Conservation (phyloP, 2,329 filamentous ascomycete species). For the Microsporum audouinii region DNA sequence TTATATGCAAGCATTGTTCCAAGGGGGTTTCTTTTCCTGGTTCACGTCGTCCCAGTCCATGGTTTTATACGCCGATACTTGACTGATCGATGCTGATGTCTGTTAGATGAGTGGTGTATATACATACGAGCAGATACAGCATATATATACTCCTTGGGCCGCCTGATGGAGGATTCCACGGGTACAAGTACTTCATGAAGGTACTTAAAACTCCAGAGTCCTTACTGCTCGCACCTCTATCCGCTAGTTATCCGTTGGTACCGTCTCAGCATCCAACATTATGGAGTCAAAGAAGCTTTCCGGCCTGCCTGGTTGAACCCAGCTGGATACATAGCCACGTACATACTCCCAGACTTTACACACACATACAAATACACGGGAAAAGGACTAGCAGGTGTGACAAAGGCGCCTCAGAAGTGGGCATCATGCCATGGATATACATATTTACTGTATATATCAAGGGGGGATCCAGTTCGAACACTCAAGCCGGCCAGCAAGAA, state of each 20-base stretch:
- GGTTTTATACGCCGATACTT: too few species aligned
- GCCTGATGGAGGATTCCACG: too few species aligned
- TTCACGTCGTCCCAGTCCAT: too few species aligned
- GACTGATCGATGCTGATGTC: too few species aligned
- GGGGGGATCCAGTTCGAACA: neutral
- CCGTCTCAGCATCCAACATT: neutral
- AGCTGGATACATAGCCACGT: neutral
- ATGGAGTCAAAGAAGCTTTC: neutral
- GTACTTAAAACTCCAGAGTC: neutral
- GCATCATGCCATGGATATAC: neutral
- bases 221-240: neutral
- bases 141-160: too few species aligned
- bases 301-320: neutral
- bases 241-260: neutral
- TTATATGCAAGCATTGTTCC: neutral
- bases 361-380: neutral
- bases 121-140: too few species aligned
- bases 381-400: neutral
- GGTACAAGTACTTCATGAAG: too few species aligned
- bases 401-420: slow-evolving; percentile 1
- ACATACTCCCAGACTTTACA: neutral
- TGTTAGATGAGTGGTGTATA: too few species aligned
- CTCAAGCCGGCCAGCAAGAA: neutral
- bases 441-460: neutral
- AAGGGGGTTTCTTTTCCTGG: too few species aligned